A percentile compares a stretch with the other conserved stretches of the same genome.
Evolutionary conservation across 2,329 filamentous ascomycete genomes (phyloP).

Genomic region (Botrytis elliptica): DNA sequence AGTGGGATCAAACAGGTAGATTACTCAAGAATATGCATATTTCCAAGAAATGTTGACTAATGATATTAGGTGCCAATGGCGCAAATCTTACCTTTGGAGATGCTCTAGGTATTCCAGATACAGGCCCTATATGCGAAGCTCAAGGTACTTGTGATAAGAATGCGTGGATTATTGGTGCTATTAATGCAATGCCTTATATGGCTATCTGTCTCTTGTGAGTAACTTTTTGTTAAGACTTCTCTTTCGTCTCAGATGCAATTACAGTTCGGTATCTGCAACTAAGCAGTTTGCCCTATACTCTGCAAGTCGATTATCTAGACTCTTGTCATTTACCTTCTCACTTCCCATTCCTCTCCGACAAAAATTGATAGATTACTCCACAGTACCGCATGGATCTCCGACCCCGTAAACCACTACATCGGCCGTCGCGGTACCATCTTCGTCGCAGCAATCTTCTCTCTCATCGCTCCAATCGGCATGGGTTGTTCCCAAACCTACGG

Average conservation of each 20-base stretch:
- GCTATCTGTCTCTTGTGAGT: conserved; percentile 49
- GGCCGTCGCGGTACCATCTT: conserved; percentile 66
- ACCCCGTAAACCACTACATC: conserved; percentile 57
- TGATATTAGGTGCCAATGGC: conserved; percentile 47
- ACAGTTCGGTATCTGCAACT: neutral
- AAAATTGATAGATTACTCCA: neutral
- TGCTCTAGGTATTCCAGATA: conserved; percentile 44
- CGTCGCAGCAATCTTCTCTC: conserved; percentile 59
- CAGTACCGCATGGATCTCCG: conserved; percentile 56
- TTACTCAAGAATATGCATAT: neutral
- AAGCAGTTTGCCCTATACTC: neutral
- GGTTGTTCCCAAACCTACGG: conserved; percentile 58
- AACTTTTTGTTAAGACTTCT: neutral
- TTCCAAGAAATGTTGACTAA: neutral
- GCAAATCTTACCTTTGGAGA: conserved; percentile 49
- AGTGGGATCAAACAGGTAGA: conserved; percentile 24
- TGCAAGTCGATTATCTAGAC: neutral
- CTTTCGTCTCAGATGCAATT: neutral
- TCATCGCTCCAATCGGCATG: conserved; percentile 60
- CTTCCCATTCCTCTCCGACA: too few species aligned
- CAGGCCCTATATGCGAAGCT: conserved; percentile 17
- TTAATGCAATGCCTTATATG: conserved; percentile 51
- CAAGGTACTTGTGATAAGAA: conserved; percentile 44
- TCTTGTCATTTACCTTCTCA: neutral
- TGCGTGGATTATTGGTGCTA: conserved; percentile 56